Base-by-base conservation (phyloP, 805 yeast species). In the Maudiozyma barnettii region DNA sequence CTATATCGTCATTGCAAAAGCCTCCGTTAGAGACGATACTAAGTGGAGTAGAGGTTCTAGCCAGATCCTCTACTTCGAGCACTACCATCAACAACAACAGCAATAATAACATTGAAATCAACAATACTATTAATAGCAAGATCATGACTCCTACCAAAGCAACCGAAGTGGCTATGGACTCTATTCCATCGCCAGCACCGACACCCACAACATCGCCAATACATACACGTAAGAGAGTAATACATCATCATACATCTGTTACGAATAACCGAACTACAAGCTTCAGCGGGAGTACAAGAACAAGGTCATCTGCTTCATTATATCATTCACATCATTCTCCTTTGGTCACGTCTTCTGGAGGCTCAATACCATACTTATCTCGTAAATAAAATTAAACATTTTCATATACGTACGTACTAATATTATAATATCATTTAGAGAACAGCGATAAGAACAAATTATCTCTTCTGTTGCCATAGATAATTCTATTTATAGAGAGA, bases 331-430 rank as follows among this genome's bases (percentile, higher is more conserved):
- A 8, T 43, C 45, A 26, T 29, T 39, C 26, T 20, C 20, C 20
- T 7, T 30, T 36, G 19, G 18, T 36, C n/a, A n/a, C 37, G 3
- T 44, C 47, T 13, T 44, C 47, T n/a, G 33, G 16, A 4, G 43
- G 47, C 4, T 44, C 47, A 5, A 22, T 36, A 4, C 39, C 47
- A 3, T 39, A 30, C 26, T 8, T 44, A 14, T 38, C 46, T 8
- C 36, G 36, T 33, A 33, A 33, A 33, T 33, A 16, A 33, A 10
- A 4, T 10, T 10, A 33, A 14, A 1, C 36, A 31, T 31, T 31
- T 26, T 26, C 30, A 26, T 26, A 26, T 26, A 26, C 30, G 30
- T 26, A 26, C 30, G 30, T 26, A 26, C 4, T 26, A 26, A 26
- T 26, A 26, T 26, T 26, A 26, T 26, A 26, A 2, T 12, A 26